Evolutionary conservation across 2,329 filamentous ascomycete species (phyloP), one percentile per base, ranked within the genome.

Genomic region (Trichophyton benhamiae): DNA sequence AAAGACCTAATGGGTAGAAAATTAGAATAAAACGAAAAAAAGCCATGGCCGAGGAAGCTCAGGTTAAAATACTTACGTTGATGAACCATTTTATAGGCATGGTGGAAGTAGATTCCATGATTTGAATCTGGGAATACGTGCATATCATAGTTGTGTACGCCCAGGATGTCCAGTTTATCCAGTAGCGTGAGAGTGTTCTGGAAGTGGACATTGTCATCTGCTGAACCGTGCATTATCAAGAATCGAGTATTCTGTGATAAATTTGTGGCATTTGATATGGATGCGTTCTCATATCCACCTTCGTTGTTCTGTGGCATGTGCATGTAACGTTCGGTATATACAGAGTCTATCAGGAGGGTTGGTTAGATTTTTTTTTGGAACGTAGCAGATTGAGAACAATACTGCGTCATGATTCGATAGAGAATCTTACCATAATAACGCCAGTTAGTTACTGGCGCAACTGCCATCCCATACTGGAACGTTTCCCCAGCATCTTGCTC

Each of bases 371-470:
- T 33, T 33, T 38, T 60, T 38, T 38, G 9, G 17, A 33, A 20
- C n/a, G 42, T n/a, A 25, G 13, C 58, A 25, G 27, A 20, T 25
- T 42, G 36, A 8, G 27, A 30, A n/a, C 30, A 22, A 72, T 4
- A 70, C 38, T 73, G 27, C 2, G 27, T 30, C 61, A 74, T 74
- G 46, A 33, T 55, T 36, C 8, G 52, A 38, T 55, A 27, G 1
- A 36, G 7, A 75, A 69, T 72, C 67, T 64, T 73, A 81, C 79
- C 83, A 76, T 99, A 99, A 75, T 88, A 96, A 62, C 88, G 83
- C 94, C 94, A 99, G 74, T 99, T 91, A 0, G 92, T 97, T n/a
- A 99, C 94, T 17, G 94, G 94, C 1, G 94, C 94, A 59, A 99
- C 95, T 5, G 95, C 91, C 88, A 99, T 96, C 67, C 94, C 95